Evolutionary conservation across 1,284 basidiomycete genomes (phyloP).

Genomic region (Fomitopsis pinicola): DNA sequence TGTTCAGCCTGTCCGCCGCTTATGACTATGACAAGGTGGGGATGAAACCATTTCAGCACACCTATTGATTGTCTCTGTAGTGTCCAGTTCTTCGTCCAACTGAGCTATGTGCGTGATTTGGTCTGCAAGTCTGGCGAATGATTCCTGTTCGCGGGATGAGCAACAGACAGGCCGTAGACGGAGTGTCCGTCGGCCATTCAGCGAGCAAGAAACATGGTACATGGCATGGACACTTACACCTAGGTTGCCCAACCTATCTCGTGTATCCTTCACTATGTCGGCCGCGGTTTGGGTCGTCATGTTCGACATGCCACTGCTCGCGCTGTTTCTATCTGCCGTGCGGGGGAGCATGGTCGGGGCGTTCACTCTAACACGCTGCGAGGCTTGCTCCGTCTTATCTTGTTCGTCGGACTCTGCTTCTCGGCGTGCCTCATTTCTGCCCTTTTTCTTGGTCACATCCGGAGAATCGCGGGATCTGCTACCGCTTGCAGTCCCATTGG

Average conservation of each 20-base stretch:
- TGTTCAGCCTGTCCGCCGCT: slow-evolving; percentile 32
- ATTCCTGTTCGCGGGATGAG: slow-evolving; percentile 16
- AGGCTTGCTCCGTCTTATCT: neutral
- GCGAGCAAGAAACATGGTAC: neutral
- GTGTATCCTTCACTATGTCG: slow-evolving; percentile 24
- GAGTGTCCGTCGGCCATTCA: neutral
- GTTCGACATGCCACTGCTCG: neutral
- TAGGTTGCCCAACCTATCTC: slow-evolving; percentile 20
- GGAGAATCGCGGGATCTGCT: neutral
- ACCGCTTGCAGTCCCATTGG: neutral
- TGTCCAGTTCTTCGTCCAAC: slow-evolving; percentile 28
- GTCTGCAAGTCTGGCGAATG: slow-evolving; percentile 31
- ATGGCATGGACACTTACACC: slow-evolving; percentile 14
- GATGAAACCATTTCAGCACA: slow-evolving; percentile 5
- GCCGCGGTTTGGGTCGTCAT: neutral
- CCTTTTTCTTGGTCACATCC: too few relatives aligned
- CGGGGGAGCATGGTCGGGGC: too few relatives aligned
- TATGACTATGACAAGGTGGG: neutral
- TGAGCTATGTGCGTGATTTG: slow-evolving; percentile 30
- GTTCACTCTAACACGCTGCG: neutral
- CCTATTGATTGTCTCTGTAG: slow-evolving; percentile 22
- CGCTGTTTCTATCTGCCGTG: neutral
- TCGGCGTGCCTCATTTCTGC: too few relatives aligned
- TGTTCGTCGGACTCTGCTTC: neutral
- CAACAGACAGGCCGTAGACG: neutral